Evolutionary conservation across 257 asterid species (phyloP).

Genomic region (Penstemon newberryi): DNA sequence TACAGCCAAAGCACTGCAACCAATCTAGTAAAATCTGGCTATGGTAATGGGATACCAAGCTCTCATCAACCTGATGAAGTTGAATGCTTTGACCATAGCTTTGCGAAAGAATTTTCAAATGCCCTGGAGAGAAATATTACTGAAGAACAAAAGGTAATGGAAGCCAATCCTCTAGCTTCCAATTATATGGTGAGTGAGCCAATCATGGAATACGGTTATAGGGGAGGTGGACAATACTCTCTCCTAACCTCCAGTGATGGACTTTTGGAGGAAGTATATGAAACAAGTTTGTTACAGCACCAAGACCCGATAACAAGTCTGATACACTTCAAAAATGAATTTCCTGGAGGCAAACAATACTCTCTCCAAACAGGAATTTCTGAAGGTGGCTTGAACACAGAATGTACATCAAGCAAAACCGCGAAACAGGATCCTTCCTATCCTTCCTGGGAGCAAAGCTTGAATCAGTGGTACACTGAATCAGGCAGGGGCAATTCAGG

Average conservation of each 20-base stretch:
- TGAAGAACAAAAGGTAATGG: conserved; percentile 21
- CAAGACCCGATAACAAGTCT: conserved; percentile 18
- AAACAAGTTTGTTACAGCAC: conserved; percentile 13
- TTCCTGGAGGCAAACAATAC: background rate
- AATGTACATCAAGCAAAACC: conserved; percentile 16
- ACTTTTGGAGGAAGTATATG: conserved; percentile 12
- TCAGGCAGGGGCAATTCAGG: conserved; percentile 28
- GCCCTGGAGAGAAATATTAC: conserved; percentile 16
- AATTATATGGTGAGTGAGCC: conserved; percentile 13
- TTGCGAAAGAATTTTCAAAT: conserved; percentile 22
- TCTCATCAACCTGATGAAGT: conserved; percentile 26
- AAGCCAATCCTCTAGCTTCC: conserved; percentile 14
- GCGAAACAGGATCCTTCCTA: conserved; percentile 24
- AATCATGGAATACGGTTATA: conserved; percentile 20
- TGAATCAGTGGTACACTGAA: conserved; percentile 23
- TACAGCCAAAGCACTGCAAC: conserved; percentile 26
- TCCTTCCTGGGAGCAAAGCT: conserved; percentile 28
- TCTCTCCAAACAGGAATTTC: conserved; percentile 1
- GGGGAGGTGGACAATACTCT: conserved; percentile 16
- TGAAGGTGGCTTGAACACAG: conserved; percentile 6
- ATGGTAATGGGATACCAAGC: conserved; percentile 9
- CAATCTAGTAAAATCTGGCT: conserved; percentile 23
- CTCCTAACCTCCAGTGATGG: conserved; percentile 1
- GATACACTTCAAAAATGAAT: conserved; percentile 16
- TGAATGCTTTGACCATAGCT: conserved; percentile 19